Conservation (phyloP, 2,329 filamentous ascomycete species). For the Phialophora verrucosa region DNA sequence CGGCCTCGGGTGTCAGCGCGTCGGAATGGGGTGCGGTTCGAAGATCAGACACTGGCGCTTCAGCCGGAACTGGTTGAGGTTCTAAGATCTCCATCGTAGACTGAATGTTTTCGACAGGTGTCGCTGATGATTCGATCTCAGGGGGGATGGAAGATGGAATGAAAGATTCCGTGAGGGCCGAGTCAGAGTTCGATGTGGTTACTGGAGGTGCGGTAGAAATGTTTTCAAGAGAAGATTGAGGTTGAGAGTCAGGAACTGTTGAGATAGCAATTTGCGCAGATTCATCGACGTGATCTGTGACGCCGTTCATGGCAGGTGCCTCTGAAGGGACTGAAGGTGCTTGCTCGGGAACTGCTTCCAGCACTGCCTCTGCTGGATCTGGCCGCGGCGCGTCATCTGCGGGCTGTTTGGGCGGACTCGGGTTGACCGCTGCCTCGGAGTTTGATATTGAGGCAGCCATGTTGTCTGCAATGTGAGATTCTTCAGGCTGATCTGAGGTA, state of each 20-base stretch:
- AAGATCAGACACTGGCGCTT: conserved; percentile 40
- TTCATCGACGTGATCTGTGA: conserved; percentile 15
- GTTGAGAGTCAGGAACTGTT: conserved; percentile 32
- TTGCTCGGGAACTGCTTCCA: conserved; percentile 18
- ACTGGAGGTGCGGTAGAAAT: conserved; percentile 10
- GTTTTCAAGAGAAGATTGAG: conserved; percentile 21
- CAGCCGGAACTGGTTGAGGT: conserved; percentile 25
- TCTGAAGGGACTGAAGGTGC: conserved; percentile 8
- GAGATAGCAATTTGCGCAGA: conserved; percentile 9
- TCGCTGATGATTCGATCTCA: conserved; percentile 31
- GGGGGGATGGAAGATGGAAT: conserved; percentile 36
- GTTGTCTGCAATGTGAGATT: conserved; percentile 35
- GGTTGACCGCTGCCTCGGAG: conserved; percentile 29
- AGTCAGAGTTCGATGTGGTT: conserved; percentile 22
- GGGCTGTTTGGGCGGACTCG: conserved; percentile 18
- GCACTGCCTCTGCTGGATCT: conserved; percentile 22
- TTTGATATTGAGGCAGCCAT: conserved; percentile 38
- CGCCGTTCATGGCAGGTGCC: conserved; percentile 24
- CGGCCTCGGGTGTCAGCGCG: conserved; percentile 34
- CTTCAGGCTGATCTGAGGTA: conserved; percentile 35
- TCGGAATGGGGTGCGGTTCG: conserved; percentile 39
- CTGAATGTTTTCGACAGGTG: conserved; percentile 24
- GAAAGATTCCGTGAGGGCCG: conserved; percentile 28
- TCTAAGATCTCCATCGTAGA: conserved; percentile 30
- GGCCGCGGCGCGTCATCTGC: conserved; percentile 17